Evolutionary conservation across 768 basidiomycete species (phyloP), one percentile per base, ranked within the genome.

Genomic region (Glaciozyma martinii): DNA sequence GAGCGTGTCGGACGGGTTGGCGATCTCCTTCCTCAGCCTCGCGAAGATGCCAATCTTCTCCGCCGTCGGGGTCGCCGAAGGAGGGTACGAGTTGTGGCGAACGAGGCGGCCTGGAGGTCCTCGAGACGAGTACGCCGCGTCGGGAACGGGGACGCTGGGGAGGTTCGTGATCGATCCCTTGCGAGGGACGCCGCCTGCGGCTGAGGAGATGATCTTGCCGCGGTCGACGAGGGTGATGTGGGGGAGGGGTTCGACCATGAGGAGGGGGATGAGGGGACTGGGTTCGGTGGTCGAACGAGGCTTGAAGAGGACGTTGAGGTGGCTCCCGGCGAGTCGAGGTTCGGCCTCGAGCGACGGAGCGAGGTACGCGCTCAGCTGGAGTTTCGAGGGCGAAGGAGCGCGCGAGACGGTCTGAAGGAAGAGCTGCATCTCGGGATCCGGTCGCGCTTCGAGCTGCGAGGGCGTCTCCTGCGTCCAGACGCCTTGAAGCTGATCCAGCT

Each of bases 211-310:
- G 53, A 54, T 33, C 53, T 54, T 54, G 18, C 21, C 53, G 53
- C 53, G 53, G 44, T 58, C 56, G 56, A 58, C 23, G 29, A 58
- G 56, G 29, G 56, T 58, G 56, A 58, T 42, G 19, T 43, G 40
- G 12, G 56, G 56, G 23, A 58, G 56, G n/a, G 56, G 56, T 16
- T 58, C 56, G 29, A 58, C 40, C 42, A 46, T 58, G 44, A 46
- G 44, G 29, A 58, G 44, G 25, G 56, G 56, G 44, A 58, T 27
- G 25, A 58, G 33, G 27, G 44, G 56, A 29, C 56, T 58, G 5
- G 56, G 42, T 15, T 54, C 53, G 30, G 53, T 54, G 6, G 32
- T 21, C 5, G 18, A 6, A 21, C 53, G 53, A 9, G 32, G 21
- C 53, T 54, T 54, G 53, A 32, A 54, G 19, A 30, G 53, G 30